Percentiles rank a stretch among this genome's conserved stretches.
phyloP scores from a whole-genome alignment of 805 yeast species.

The Teunomyces atbi region DNA sequence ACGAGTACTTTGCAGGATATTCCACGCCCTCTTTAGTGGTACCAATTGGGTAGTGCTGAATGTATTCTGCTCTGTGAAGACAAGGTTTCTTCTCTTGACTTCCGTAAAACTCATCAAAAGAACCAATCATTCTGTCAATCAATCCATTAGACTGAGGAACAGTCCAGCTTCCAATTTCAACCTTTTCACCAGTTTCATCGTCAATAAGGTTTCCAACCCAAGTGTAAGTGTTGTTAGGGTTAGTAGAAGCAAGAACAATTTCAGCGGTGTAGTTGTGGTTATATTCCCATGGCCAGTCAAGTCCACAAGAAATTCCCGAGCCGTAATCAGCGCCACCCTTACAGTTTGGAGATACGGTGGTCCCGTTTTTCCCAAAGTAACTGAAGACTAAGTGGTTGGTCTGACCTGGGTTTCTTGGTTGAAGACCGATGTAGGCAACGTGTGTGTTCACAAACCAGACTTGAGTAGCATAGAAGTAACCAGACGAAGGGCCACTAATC shows the following conservation, averaged over 20 bases:
- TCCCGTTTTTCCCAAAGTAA: neutral
- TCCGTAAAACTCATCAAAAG: neutral
- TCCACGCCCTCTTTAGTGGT: neutral
- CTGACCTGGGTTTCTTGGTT: neutral
- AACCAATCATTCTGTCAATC: neutral
- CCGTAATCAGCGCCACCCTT: neutral
- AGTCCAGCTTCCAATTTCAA: neutral
- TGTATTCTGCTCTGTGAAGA: neutral
- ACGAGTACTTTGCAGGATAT: neutral
- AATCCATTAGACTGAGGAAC: neutral
- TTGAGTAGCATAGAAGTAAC: neutral
- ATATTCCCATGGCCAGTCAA: neutral
- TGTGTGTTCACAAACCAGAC: neutral
- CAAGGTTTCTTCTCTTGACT: neutral
- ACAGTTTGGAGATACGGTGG: neutral
- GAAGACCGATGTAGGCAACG: neutral
- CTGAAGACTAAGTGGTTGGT: neutral
- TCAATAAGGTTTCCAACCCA: neutral
- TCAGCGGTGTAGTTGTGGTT: neutral
- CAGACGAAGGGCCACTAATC: neutral
- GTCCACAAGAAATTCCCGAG: neutral
- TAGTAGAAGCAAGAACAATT: neutral
- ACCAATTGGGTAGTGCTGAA: neutral
- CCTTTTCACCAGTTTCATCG: neutral
- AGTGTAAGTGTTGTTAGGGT: neutral